A percentile compares a stretch with the other conserved stretches of the same genome.
phyloP scores from a whole-genome alignment of 495 filamentous ascomycete species.

The Copromyces sp. region DNA sequence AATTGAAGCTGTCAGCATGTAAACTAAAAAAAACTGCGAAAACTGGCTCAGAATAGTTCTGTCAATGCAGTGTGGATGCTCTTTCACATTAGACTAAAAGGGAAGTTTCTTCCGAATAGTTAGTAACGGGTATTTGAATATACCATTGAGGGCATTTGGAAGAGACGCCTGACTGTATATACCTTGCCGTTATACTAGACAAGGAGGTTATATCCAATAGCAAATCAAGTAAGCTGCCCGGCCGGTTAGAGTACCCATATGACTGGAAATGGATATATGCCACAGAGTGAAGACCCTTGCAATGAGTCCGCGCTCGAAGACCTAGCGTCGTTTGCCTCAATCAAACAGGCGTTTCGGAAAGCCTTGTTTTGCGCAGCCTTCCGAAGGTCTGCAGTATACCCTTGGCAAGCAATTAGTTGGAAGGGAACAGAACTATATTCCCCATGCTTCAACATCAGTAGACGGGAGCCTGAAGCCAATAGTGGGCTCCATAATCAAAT shows the following conservation, averaged over 20 bases:
- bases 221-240: background rate
- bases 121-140: too few relatives aligned
- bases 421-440: background rate
- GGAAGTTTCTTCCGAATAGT: too few relatives aligned
- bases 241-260: background rate
- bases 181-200: background rate
- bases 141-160: too few relatives aligned
- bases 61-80: background rate
- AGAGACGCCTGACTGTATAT: too few relatives aligned
- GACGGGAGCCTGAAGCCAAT: background rate
- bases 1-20: background rate
- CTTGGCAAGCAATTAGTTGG: background rate
- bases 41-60: too few relatives aligned
- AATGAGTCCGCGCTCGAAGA: background rate
- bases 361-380: background rate
- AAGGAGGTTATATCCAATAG: background rate
- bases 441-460: background rate
- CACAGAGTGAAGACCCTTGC: background rate
- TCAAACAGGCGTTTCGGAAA: background rate
- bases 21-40: background rate
- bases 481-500: background rate
- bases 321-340: background rate
- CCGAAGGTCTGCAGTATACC: background rate
- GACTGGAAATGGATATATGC: background rate
- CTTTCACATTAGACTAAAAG: background rate